Conservation (phyloP, 805 yeast species). For the Saccharomycopsis amapae region DNA sequence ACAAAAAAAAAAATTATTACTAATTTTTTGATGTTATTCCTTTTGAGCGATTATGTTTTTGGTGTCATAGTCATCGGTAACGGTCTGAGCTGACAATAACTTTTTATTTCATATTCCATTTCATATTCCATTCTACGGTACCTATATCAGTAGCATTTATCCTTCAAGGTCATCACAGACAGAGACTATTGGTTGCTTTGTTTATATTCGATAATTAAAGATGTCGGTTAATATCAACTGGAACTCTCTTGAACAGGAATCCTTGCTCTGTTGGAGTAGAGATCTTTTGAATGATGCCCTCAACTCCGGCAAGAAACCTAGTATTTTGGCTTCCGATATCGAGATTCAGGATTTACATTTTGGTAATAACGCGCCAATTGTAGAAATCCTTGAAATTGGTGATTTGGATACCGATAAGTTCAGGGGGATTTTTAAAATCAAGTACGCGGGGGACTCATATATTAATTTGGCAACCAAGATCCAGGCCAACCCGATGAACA, state of each 20-base stretch:
- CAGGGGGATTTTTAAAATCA: constrained; percentile 74
- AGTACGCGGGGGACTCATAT: constrained; percentile 68
- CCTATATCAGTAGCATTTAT: too few species aligned
- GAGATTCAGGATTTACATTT: constrained; percentile 61
- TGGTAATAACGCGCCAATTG: constrained; percentile 66
- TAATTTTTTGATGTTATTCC: too few species aligned
- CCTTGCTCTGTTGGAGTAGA: constrained; percentile 53
- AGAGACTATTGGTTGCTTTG: too few species aligned
- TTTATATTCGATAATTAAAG: neutral
- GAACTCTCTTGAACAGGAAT: constrained; percentile 62
- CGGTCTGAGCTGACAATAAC: too few species aligned
- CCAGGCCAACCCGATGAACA: constrained; percentile 77
- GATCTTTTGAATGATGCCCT: constrained; percentile 64
- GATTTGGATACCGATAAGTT: constrained; percentile 71
- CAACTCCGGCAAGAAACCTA: constrained; percentile 66
- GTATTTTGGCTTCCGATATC: constrained; percentile 62
- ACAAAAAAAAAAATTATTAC: too few species aligned
- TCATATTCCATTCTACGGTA: too few species aligned
- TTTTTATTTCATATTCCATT: too few species aligned
- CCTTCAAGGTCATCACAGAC: too few species aligned
- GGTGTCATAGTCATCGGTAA: too few species aligned
- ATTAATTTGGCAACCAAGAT: constrained; percentile 71
- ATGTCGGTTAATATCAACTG: constrained; percentile 81
- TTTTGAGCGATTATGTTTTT: too few species aligned
- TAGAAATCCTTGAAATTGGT: constrained; percentile 77